Evolutionary conservation across 2,329 filamentous ascomycete genomes (phyloP).

Genomic region (Pseudocercospora eumusae): DNA sequence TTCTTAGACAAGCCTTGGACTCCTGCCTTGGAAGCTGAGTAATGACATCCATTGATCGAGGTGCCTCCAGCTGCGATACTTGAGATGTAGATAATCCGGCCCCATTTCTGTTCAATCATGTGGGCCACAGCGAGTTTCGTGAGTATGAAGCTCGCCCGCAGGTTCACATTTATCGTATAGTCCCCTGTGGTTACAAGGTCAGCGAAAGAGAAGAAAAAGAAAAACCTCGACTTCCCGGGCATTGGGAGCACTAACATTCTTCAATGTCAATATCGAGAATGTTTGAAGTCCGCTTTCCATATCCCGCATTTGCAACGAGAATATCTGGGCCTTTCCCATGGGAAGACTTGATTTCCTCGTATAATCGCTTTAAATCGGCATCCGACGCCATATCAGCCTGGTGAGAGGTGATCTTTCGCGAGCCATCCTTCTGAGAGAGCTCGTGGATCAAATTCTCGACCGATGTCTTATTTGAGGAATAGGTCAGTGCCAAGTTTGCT

Average conservation of each 20-base stretch:
- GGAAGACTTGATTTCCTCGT: conserved; percentile 54
- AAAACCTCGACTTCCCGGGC: conserved; percentile 44
- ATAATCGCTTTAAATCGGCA: conserved; percentile 57
- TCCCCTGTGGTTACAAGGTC: conserved; percentile 46
- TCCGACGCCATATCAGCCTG: conserved; percentile 60
- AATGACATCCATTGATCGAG: conserved; percentile 56
- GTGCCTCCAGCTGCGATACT: conserved; percentile 65
- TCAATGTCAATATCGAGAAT: conserved; percentile 61
- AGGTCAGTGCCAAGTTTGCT: conserved; percentile 61
- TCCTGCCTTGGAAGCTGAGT: conserved; percentile 45
- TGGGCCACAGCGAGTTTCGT: conserved; percentile 61
- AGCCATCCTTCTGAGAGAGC: conserved; percentile 29
- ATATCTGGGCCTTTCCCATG: conserved; percentile 62
- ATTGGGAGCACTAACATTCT: conserved; percentile 50
- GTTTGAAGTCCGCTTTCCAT: conserved; percentile 59
- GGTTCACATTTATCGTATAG: conserved; percentile 63
- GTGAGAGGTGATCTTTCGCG: conserved; percentile 55
- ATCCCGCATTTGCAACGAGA: conserved; percentile 66
- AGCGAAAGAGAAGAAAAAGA: too few relatives aligned
- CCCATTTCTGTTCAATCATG: conserved; percentile 63
- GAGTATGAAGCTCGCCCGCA: conserved; percentile 64
- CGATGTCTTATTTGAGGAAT: conserved; percentile 54
- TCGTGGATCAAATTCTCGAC: conserved; percentile 49
- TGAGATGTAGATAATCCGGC: conserved; percentile 64
- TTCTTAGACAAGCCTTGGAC: conserved; percentile 67